Percentiles rank a stretch among this genome's conserved stretches.
Evolutionary conservation across 352 stramenopile genomes (phyloP).

Genomic region (Globisporangium solare): DNA sequence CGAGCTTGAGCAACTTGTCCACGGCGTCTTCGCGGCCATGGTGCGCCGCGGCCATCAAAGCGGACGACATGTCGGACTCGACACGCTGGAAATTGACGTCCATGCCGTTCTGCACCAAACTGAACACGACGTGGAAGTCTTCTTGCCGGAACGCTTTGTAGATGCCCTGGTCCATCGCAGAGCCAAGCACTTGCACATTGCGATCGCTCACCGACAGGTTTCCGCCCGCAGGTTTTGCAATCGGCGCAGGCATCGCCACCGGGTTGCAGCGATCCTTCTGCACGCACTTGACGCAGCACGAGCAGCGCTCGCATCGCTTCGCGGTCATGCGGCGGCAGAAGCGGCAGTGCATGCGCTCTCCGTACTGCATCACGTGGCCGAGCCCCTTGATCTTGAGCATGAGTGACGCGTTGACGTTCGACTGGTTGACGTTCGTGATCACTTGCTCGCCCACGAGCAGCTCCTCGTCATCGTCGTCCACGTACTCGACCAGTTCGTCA

Average conservation of each 20-base stretch:
- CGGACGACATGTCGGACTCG: slow-evolving; percentile 69
- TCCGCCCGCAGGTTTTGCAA: slow-evolving; percentile 13
- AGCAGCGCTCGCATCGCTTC: slow-evolving; percentile 67
- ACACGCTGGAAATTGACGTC: slow-evolving; percentile 84
- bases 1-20: slow-evolving; percentile 54
- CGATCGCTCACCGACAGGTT: slow-evolving; percentile 62
- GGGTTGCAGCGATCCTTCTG: slow-evolving; percentile 64
- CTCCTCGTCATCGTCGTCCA: slow-evolving; percentile 69
- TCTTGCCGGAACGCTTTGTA: slow-evolving; percentile 74
- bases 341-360: slow-evolving; percentile 55
- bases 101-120: slow-evolving; percentile 76
- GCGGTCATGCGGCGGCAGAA: slow-evolving; percentile 70
- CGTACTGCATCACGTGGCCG: slow-evolving; percentile 73
- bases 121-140: slow-evolving; percentile 80
- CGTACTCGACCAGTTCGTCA: slow-evolving; percentile 54
- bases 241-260: neutral
- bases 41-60: slow-evolving; percentile 74
- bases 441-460: slow-evolving; percentile 49
- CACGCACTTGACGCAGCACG: slow-evolving; percentile 65
- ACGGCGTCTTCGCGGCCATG: slow-evolving; percentile 74
- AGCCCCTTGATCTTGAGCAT: slow-evolving; percentile 66
- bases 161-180: slow-evolving; percentile 79
- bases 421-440: slow-evolving; percentile 77
- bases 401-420: slow-evolving; percentile 58
- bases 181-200: slow-evolving; percentile 75